These are phyloP conservation scores for Limnanthes douglasii DNA, from an alignment of 345 rosid genomes.

Conservation along the genomic window DNA sequence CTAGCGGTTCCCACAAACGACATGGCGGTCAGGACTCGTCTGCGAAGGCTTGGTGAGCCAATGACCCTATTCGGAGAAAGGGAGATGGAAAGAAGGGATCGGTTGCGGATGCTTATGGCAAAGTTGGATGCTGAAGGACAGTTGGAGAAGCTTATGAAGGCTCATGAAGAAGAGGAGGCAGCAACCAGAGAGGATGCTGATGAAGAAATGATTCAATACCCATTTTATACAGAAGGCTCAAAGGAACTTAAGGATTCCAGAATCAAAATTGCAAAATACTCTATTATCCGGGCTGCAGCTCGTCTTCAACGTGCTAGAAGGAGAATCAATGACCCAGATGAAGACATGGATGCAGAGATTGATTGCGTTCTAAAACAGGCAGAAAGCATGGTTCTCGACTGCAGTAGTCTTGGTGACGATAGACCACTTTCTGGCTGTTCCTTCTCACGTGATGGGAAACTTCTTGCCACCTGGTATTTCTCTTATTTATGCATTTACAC, in stretches of 20 bases:
- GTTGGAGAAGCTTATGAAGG: slow-evolving; percentile 66
- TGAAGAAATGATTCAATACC: slow-evolving; percentile 56
- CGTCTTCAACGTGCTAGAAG: slow-evolving; percentile 60
- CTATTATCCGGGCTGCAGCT: slow-evolving; percentile 46
- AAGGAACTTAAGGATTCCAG: slow-evolving; percentile 60
- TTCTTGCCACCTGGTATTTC: slow-evolving; percentile 78
- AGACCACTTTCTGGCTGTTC: slow-evolving; percentile 91
- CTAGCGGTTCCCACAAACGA: slow-evolving; percentile 97
- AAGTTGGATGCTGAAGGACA: slow-evolving; percentile 75
- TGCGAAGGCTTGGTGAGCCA: slow-evolving; percentile 82
- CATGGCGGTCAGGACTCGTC: slow-evolving; percentile 77
- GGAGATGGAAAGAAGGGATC: slow-evolving; percentile 95
- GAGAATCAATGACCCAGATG: slow-evolving; percentile 85
- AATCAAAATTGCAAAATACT: slow-evolving; percentile 57
- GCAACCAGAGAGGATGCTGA: slow-evolving; percentile 34
- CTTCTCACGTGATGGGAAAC: slow-evolving; percentile 61
- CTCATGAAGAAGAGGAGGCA: slow-evolving; percentile 80
- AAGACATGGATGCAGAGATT: slow-evolving; percentile 74
- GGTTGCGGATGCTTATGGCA: slow-evolving; percentile 77
- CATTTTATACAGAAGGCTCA: slow-evolving; percentile 79
- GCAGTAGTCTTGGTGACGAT: slow-evolving; percentile 83
- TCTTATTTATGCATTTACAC: slow-evolving; percentile 5
- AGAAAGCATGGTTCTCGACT: slow-evolving; percentile 50
- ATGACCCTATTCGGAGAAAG: slow-evolving; percentile 88
- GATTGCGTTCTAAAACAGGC: slow-evolving; percentile 64